Base-by-base conservation (phyloP, 768 basidiomycete genomes). In the Scleroderma bovista region DNA sequence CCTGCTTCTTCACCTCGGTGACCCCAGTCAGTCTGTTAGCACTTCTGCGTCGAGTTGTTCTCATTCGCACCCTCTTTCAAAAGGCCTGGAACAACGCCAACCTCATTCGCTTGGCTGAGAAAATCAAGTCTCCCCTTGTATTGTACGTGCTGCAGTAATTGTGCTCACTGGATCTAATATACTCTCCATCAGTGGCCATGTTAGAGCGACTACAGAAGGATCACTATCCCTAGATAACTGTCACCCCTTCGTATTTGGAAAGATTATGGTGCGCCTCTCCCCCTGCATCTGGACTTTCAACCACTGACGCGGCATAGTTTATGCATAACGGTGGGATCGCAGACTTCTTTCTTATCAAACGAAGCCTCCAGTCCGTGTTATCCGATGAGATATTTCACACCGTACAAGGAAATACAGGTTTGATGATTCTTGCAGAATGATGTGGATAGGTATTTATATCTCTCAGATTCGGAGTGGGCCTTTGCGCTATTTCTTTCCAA, bases 11-110 rank as follows among this genome's bases (percentile, higher is more conserved):
- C 69, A 95, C 93, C 36, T 92, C 91, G 23, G 84, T 95, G 17
- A 93, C 93, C 11, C 94, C 94, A 4, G 93, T 93, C 65, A 26
- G 24, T 17, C 34, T 24, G 19, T 3, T 17, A 39, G 32, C 16
- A 42, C 22, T 19, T 19, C 23, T 31, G n/a, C 20, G 12, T 11
- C 34, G 44, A 26, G 17, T 11, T 40, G 38, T 8, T 12, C 47
- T 63, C 45, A 69, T 44, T n/a, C 11, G 12, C 17, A 44, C 23
- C 22, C 15, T 42, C 22, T 24, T 15, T 29, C 24, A 43, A 46
- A 42, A 96, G 88, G 96, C 93, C 7, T 98, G 96, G 95, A 94
- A 93, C 61, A 96, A 97, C 61, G 80, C 85, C 22, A 98, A 99
- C 64, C 77, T 99, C 39, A 80, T 79, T n/a, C 81, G 96, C 15